A percentile compares a stretch with the other conserved stretches of the same genome.
phyloP scores from a whole-genome alignment of 495 filamentous ascomycete species.

The Xanthoparmelia taractica region DNA sequence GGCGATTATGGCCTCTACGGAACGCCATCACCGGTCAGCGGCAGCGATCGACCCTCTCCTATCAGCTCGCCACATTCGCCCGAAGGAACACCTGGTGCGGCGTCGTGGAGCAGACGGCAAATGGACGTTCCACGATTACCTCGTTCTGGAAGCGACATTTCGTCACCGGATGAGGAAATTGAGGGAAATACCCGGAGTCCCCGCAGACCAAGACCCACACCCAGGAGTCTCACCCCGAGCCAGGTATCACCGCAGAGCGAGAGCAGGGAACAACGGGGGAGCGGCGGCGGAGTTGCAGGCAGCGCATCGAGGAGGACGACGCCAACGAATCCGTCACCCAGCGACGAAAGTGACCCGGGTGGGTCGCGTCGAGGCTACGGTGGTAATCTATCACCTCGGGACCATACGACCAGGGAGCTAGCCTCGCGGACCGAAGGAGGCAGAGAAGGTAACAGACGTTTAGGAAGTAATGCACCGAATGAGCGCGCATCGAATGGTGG shows the following conservation, averaged over 20 bases:
- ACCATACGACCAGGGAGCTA: neutral
- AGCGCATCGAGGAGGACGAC: neutral
- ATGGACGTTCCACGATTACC: slow-evolving; percentile 7
- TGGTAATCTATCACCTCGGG: neutral
- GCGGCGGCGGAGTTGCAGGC: neutral
- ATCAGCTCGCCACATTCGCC: slow-evolving; percentile 4
- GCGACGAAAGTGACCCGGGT: slow-evolving; percentile 4
- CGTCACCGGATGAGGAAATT: slow-evolving; percentile 11
- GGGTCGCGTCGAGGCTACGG: slow-evolving; percentile 5
- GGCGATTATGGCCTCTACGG: slow-evolving; percentile 19
- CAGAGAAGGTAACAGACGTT: neutral
- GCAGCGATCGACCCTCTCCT: slow-evolving; percentile 17
- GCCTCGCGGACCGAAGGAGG: neutral
- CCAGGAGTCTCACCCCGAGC: slow-evolving; percentile 1
- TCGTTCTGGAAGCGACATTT: slow-evolving; percentile 11
- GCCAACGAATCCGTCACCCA: neutral
- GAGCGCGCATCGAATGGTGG: neutral
- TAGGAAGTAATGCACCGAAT: slow-evolving; percentile 2
- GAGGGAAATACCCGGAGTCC: neutral
- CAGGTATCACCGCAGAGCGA: slow-evolving; percentile 1
- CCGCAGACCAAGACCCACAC: neutral
- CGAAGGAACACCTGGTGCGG: neutral
- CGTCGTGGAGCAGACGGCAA: slow-evolving; percentile 5
- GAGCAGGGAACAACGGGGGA: slow-evolving; percentile 9
- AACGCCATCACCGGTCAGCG: slow-evolving; percentile 5